These are phyloP conservation scores for Cenococcum geophilum DNA, from an alignment of 495 filamentous ascomycete genomes.

Conservation along the genomic window DNA sequence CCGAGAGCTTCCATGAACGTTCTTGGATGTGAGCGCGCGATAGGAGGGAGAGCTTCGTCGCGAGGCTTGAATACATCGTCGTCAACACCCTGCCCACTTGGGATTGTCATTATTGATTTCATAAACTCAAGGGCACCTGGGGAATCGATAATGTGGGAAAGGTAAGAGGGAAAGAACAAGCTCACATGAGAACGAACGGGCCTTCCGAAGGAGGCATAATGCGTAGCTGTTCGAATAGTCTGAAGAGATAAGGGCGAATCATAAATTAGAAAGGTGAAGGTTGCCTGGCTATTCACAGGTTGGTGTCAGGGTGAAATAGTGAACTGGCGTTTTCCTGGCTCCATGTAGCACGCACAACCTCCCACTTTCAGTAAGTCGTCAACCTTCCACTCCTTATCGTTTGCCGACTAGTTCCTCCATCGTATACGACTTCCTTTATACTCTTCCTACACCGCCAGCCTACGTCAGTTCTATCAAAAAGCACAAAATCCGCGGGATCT, in stretches of 20 bases:
- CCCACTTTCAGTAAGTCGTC: neutral
- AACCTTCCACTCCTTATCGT: constrained; percentile 23
- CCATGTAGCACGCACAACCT: constrained; percentile 1
- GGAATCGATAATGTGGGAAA: neutral
- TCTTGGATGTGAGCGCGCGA: neutral
- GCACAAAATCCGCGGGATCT: constrained; percentile 34
- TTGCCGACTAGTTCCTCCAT: constrained; percentile 19
- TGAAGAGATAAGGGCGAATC: neutral
- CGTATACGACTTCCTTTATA: constrained; percentile 35
- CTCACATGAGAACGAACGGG: neutral
- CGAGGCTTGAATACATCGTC: neutral
- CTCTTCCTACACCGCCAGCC: constrained; percentile 34
- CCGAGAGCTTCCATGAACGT: neutral
- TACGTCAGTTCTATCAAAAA: constrained; percentile 27
- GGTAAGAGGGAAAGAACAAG: neutral
- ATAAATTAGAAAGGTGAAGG: neutral
- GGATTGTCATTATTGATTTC: neutral
- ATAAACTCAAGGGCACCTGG: no score
- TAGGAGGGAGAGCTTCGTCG: neutral
- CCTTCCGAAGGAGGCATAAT: neutral
- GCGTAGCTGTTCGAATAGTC: neutral
- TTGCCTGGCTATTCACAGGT: neutral
- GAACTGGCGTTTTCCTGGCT: neutral
- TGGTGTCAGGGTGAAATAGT: neutral
- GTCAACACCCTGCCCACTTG: neutral